These are phyloP conservation scores for Gynochthodes officinalis DNA, from an alignment of 257 asterid species.

Conservation along the genomic window DNA sequence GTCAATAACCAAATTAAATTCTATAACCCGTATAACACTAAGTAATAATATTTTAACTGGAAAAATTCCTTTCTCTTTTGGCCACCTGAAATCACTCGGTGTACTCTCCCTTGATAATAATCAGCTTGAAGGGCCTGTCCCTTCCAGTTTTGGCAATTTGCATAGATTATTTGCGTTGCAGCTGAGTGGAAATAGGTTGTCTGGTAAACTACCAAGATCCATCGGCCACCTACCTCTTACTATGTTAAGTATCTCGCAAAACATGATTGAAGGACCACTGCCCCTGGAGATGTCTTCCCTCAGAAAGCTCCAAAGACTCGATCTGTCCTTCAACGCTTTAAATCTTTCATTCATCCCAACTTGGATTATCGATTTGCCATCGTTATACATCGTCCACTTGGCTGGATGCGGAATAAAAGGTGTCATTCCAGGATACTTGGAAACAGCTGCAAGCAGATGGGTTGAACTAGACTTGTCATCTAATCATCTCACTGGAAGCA, in stretches of 20 bases:
- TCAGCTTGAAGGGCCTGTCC: conserved; percentile 45
- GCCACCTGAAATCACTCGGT: conserved; percentile 37
- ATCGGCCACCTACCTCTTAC: conserved; percentile 36
- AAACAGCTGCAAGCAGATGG: conserved; percentile 17
- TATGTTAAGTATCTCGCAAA: conserved; percentile 34
- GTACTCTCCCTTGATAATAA: conserved; percentile 46
- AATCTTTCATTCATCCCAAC: conserved; percentile 43
- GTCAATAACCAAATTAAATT: conserved; percentile 34
- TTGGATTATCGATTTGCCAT: conserved; percentile 48
- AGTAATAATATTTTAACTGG: conserved; percentile 45
- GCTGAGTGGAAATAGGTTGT: conserved; percentile 40
- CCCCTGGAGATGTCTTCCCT: conserved; percentile 43
- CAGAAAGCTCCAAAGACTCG: conserved; percentile 38
- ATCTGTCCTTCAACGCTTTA: conserved; percentile 48
- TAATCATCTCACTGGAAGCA: conserved; percentile 39
- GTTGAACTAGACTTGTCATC: conserved; percentile 53
- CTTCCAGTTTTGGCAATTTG: conserved; percentile 42
- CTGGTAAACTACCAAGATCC: conserved; percentile 47
- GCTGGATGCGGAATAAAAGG: conserved; percentile 57
- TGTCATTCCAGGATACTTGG: conserved; percentile 32
- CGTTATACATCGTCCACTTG: conserved; percentile 34
- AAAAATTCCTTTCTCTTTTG: conserved; percentile 36
- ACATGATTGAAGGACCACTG: conserved; percentile 54
- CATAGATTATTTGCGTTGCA: conserved; percentile 33
- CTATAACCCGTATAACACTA: conserved; percentile 29